Conservation (phyloP, 352 stramenopile species). For the Phytophthora podocarpi region DNA sequence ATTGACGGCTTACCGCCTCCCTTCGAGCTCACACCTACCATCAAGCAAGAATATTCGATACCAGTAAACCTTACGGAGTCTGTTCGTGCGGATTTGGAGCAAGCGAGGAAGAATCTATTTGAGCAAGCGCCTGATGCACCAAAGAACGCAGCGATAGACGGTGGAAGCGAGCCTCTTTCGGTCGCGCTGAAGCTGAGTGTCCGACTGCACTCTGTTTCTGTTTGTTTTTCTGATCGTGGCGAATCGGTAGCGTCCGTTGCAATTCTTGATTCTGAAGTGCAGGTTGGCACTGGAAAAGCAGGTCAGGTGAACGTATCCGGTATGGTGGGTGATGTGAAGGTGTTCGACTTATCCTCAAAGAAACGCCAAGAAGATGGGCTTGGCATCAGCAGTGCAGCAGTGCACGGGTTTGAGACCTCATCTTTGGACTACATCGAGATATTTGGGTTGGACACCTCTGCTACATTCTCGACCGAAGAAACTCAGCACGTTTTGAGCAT, state of each 20-base stretch:
- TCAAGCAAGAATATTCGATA: slow-evolving; percentile 75
- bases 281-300: slow-evolving; percentile 37
- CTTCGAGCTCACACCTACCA: slow-evolving; percentile 62
- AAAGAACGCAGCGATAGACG: background rate
- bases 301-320: slow-evolving; percentile 47
- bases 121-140: slow-evolving; percentile 24
- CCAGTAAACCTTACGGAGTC: slow-evolving; percentile 79
- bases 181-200: slow-evolving; percentile 49
- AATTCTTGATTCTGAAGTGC: slow-evolving; percentile 55
- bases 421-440: slow-evolving; percentile 54
- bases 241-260: slow-evolving; percentile 71
- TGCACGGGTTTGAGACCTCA: slow-evolving; percentile 12
- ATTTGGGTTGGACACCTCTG: slow-evolving; percentile 51
- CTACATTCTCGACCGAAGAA: slow-evolving; percentile 17
- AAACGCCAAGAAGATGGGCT: slow-evolving; percentile 34
- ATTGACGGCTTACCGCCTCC: slow-evolving; percentile 50
- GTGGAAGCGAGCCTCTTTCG: slow-evolving; percentile 3
- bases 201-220: slow-evolving; percentile 75
- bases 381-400: slow-evolving; percentile 19
- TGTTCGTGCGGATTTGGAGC: slow-evolving; percentile 79
- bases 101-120: slow-evolving; percentile 68
- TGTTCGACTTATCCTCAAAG: slow-evolving; percentile 71
- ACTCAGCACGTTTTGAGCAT: slow-evolving; percentile 47
- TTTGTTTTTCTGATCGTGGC: slow-evolving; percentile 77
- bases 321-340: slow-evolving; percentile 63